Conservation (phyloP, 2,329 filamentous ascomycete genomes). For the Colletotrichum shisoi region DNA sequence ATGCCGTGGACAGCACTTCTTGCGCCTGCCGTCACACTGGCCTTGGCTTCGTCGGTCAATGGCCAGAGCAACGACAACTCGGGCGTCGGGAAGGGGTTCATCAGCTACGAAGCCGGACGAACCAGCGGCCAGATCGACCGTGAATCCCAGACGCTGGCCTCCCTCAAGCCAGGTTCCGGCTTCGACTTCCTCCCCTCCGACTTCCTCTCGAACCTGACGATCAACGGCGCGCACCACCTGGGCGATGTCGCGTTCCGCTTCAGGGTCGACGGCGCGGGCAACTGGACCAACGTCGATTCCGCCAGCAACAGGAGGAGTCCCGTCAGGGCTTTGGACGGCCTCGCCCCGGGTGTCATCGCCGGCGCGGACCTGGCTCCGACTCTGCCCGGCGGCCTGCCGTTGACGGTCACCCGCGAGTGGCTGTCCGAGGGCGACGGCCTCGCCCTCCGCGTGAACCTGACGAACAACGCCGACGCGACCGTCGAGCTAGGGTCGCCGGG, state of each 20-base stretch:
- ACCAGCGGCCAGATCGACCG: slow-evolving; percentile 30
- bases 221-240: slow-evolving; percentile 64
- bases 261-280: slow-evolving; percentile 49
- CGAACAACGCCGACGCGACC: slow-evolving; percentile 51
- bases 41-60: slow-evolving; percentile 4
- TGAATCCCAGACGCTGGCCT: slow-evolving; percentile 57
- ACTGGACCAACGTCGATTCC: slow-evolving; percentile 60
- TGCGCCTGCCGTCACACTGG: slow-evolving; percentile 23
- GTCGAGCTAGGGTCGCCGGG: slow-evolving; percentile 66
- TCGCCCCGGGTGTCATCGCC: slow-evolving; percentile 45
- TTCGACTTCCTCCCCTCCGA: slow-evolving; percentile 67
- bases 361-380: slow-evolving; percentile 54
- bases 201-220: slow-evolving; percentile 54
- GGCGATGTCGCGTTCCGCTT: slow-evolving; percentile 66
- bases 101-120: slow-evolving; percentile 17
- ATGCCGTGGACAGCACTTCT: slow-evolving; percentile 14
- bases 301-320: slow-evolving; percentile 53
- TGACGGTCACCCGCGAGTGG: slow-evolving; percentile 63
- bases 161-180: slow-evolving; percentile 50
- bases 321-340: slow-evolving; percentile 46
- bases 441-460: slow-evolving; percentile 60
- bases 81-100: slow-evolving; percentile 22
- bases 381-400: slow-evolving; percentile 47
- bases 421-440: slow-evolving; percentile 57
- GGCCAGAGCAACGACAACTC: slow-evolving; percentile 5